Base-by-base conservation (phyloP, 306 rosid genomes). In the Lathyrus aphaca region DNA sequence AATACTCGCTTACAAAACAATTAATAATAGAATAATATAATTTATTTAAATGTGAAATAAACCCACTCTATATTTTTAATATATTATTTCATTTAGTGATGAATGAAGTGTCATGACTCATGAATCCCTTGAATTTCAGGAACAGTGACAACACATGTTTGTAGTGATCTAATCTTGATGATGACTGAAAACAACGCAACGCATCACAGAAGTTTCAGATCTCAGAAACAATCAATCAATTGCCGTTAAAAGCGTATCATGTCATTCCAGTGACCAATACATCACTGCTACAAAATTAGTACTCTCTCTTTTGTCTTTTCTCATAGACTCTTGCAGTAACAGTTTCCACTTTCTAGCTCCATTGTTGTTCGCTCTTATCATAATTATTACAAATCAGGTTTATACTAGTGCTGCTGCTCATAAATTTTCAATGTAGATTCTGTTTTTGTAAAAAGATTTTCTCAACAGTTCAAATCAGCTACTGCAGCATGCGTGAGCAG, bases 221-320 rank as follows among this genome's bases (percentile, higher is more conserved):
- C 64, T 68, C 14, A 76, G 43, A 58, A 73, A 35, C 79, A 72
- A 71, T 66, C 77, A 77, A 73, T 69, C 66, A 42, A 74, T 64
- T 69, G 82, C 77, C 61, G 77, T 64, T 57, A 56, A 73, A 68
- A 56, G 76, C 53, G 53, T 58, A 17, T 57, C 72, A 66, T 76
- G 69, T 61, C 65, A 63, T 70, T 53, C 18, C 59, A 40, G 25
- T 39, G 66, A 51, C 69, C 69, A 69, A 75, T 72, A 17, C 63
- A 64, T n/a, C 51, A 45, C 32, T 38, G 5, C 30, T 64, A 51
- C 8, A 23, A 40, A 68, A 15, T 32, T 3, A 44, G 61, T 49
- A 7, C 15, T 10, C 43, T 19, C 3, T 35, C 37, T 69, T 23
- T 77, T 81, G 73, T 68, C 76, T 61, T 46, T 67, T 72, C 66